Percentiles rank a stretch among this genome's conserved stretches.
These are phyloP conservation scores for Colletotrichum horii DNA, from an alignment of 2,329 filamentous ascomycete genomes.

Conservation along the genomic window DNA sequence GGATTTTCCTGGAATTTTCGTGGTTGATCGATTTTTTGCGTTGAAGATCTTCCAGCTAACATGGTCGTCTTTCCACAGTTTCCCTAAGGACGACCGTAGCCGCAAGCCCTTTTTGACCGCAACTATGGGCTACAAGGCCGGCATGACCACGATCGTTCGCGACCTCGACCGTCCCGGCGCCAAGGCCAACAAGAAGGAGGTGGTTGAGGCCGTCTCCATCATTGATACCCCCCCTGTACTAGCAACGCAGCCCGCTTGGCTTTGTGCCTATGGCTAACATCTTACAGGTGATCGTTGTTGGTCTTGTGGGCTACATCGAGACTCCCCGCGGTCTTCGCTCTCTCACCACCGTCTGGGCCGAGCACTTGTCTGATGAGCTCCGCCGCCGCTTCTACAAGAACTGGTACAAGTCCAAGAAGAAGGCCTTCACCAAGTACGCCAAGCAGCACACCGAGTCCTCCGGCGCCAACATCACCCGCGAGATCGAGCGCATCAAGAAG, in stretches of 20 bases:
- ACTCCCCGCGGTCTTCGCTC: constrained; percentile 99
- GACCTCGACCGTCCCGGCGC: constrained; percentile 98
- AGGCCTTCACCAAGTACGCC: constrained; percentile 99
- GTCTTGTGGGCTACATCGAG: constrained; percentile 99
- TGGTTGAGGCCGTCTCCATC: constrained; percentile 87
- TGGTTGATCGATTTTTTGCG: too few species aligned
- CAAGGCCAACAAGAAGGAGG: constrained; percentile 99
- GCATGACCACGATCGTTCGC: constrained; percentile 99
- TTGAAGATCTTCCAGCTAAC: constrained; percentile 2
- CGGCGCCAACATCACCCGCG: constrained; percentile 89
- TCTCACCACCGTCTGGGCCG: constrained; percentile 99
- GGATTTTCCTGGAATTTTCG: too few species aligned
- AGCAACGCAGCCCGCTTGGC: constrained; percentile 83
- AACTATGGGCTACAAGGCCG: constrained; percentile 99
- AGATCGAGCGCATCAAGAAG: constrained; percentile 99
- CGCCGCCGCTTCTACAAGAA: constrained; percentile 99
- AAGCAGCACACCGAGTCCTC: constrained; percentile 98
- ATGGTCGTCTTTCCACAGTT: constrained; percentile 59
- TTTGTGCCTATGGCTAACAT: constrained; percentile 76
- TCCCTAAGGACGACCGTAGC: constrained; percentile 99
- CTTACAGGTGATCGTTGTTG: constrained; percentile 97
- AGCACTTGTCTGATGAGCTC: constrained; percentile 98
- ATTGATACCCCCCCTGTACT: constrained; percentile 96
- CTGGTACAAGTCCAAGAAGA: constrained; percentile 99
- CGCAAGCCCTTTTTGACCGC: constrained; percentile 94